Evolutionary conservation across 176 grass and related monocot genomes (phyloP), one percentile per base, ranked within the genome.

Genomic region (Bonia amplexicaulis): DNA sequence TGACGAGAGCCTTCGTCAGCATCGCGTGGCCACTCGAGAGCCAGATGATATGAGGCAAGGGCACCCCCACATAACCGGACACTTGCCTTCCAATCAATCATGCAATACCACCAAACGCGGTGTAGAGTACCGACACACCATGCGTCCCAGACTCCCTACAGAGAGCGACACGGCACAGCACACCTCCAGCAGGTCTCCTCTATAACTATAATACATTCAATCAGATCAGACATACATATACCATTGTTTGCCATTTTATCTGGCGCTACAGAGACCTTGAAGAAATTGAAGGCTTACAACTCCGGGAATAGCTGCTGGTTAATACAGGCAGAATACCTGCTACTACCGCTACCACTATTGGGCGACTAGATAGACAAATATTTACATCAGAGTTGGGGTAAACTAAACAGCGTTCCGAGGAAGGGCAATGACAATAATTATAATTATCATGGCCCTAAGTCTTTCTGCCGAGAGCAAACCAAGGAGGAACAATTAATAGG

Each of bases 171-270:
- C 44, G 19, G 23, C 46, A 51, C 35, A 37, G 35, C 26, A 62
- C 25, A 6, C 10, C 25, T 17, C 55, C 61, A 69, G 33, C 63
- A 17, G 46, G 9, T 12, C 63, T 20, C 39, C 25, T 80, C 52
- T 81, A 55, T 65, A 91, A 74, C 59, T 87, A 87, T 77, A n/a
- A 81, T 85, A 80, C 76, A 87, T 84, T 75, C 26, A 76, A 76
- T 66, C 85, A 35, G 70, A 88, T 80, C 76, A 69, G 76, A 47
- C 76, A 84, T 85, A 87, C 85, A 84, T 84, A 84, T 74, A 74
- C 60, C 80, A 79, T 48, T 12, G n/a, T 82, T 71, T 77, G 72
- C 66, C 83, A 58, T 64, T 63, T 75, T 74, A 49, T 66, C 74
- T 84, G 74, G 77, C 13, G 54, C 87, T 83, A 77, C 71, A 71